Percentiles rank a stretch among this genome's conserved stretches.
Conservation (phyloP, 345 rosid species). For the Geranium rotundifolium region DNA sequence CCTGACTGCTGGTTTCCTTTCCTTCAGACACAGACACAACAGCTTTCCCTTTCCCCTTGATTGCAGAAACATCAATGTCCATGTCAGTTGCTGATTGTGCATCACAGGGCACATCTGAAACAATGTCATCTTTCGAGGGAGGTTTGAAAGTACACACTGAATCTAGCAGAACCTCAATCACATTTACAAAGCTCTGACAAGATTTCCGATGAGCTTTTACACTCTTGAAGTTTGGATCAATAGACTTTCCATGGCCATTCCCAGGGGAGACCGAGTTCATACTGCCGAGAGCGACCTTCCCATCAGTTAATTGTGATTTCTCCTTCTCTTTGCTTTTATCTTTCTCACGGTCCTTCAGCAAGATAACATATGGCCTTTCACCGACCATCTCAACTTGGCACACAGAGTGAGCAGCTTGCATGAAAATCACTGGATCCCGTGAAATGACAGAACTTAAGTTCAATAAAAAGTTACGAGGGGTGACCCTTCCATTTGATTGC, state of each 20-base stretch:
- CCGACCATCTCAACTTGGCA: slow-evolving; percentile 96
- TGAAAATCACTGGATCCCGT: slow-evolving; percentile 72
- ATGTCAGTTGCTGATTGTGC: slow-evolving; percentile 48
- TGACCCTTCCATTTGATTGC: slow-evolving; percentile 71
- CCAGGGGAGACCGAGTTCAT: slow-evolving; percentile 26
- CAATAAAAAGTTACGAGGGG: slow-evolving; percentile 63
- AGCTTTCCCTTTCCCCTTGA: slow-evolving; percentile 86
- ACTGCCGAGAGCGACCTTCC: slow-evolving; percentile 40
- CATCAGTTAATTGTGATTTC: slow-evolving; percentile 42
- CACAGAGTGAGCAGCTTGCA: slow-evolving; percentile 69
- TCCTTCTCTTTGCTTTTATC: slow-evolving; percentile 71
- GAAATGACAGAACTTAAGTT: slow-evolving; percentile 66
- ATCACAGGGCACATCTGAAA: slow-evolving; percentile 21
- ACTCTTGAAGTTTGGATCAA: slow-evolving; percentile 51
- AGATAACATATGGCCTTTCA: slow-evolving; percentile 75
- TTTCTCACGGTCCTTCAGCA: slow-evolving; percentile 83
- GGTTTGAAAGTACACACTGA: slow-evolving; percentile 52
- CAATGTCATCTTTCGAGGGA: slow-evolving; percentile 40
- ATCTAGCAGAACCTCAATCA: slow-evolving; percentile 86
- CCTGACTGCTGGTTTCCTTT: slow-evolving; percentile 39
- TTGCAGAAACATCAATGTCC: slow-evolving; percentile 80
- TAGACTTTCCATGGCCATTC: slow-evolving; percentile 29
- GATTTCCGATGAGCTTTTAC: slow-evolving; percentile 63
- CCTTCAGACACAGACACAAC: slow-evolving; percentile 48
- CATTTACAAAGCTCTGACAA: slow-evolving; percentile 69